Conservation (phyloP, 1,139 yeast genomes). For the Magnusiomyces magnusii region DNA sequence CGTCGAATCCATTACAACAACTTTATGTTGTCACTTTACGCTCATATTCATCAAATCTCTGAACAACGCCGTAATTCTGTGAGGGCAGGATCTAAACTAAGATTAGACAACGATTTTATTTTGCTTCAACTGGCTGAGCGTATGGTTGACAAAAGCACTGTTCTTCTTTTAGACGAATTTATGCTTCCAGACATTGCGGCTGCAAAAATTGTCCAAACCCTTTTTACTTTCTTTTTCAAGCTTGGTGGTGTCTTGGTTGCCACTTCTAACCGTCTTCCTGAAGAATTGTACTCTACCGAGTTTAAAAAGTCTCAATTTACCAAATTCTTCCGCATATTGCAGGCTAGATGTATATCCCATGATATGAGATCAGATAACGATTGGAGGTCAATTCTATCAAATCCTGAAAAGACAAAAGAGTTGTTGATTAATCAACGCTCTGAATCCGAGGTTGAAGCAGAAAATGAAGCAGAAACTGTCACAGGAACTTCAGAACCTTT, state of each 20-base stretch:
- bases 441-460: neutral
- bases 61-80: constrained; percentile 35
- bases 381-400: constrained; percentile 42
- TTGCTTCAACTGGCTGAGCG: constrained; percentile 61
- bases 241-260: constrained; percentile 70
- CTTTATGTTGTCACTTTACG: constrained; percentile 60
- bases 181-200: constrained; percentile 69
- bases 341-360: constrained; percentile 51
- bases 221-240: constrained; percentile 62
- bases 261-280: constrained; percentile 64
- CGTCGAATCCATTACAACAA: constrained; percentile 66
- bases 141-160: constrained; percentile 51
- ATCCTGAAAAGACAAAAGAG: constrained; percentile 25
- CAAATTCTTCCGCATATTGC: constrained; percentile 48
- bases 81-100: constrained; percentile 32
- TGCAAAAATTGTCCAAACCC: constrained; percentile 56
- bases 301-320: constrained; percentile 53
- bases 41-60: constrained; percentile 52
- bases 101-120: constrained; percentile 52
- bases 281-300: constrained; percentile 54
- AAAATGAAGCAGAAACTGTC: neutral
- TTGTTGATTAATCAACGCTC: neutral
- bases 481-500: too few relatives aligned
- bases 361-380: constrained; percentile 57
- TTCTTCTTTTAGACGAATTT: constrained; percentile 62